phyloP scores from a whole-genome alignment of 2,329 filamentous ascomycete genomes.

The Fusarium sambucinum region DNA sequence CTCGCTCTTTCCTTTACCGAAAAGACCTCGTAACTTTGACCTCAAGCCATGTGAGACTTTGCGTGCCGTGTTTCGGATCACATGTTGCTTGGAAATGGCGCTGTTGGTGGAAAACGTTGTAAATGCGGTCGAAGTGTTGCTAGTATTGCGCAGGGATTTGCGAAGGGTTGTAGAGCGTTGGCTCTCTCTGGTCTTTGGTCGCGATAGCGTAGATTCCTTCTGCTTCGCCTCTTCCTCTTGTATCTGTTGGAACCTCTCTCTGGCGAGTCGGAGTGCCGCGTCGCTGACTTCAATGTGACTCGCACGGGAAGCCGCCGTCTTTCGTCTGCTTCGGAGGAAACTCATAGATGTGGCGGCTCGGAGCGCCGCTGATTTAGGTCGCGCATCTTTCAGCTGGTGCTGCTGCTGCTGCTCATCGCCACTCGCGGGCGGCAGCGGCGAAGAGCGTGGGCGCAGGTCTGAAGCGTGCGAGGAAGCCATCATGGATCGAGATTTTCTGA shows the following conservation, averaged over 20 bases:
- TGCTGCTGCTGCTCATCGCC: conserved; percentile 50
- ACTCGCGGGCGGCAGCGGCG: conserved; percentile 12
- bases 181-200: conserved; percentile 53
- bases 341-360: conserved; percentile 68
- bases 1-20: conserved; percentile 47
- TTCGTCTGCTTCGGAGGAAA: conserved; percentile 57
- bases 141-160: conserved; percentile 64
- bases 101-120: conserved; percentile 48
- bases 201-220: conserved; percentile 60
- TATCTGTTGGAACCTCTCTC: conserved; percentile 54
- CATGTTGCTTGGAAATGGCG: conserved; percentile 45
- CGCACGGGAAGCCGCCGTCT: conserved; percentile 35
- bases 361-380: conserved; percentile 43
- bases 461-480: conserved; percentile 52
- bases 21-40: conserved; percentile 66
- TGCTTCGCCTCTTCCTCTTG: conserved; percentile 54
- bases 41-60: conserved; percentile 73
- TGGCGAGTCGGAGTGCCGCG: conserved; percentile 52
- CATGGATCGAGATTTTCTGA: conserved; percentile 70
- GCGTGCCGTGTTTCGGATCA: conserved; percentile 65
- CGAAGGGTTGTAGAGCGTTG: conserved; percentile 56
- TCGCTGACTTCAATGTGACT: conserved; percentile 49
- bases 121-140: conserved; percentile 54
- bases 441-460: conserved; percentile 22
- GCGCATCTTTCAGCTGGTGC: conserved; percentile 31